Percentiles rank a stretch among this genome's conserved stretches.
Conservation (phyloP, 192 early-diverging fungal genomes). For the Mycoemilia scoparia region DNA sequence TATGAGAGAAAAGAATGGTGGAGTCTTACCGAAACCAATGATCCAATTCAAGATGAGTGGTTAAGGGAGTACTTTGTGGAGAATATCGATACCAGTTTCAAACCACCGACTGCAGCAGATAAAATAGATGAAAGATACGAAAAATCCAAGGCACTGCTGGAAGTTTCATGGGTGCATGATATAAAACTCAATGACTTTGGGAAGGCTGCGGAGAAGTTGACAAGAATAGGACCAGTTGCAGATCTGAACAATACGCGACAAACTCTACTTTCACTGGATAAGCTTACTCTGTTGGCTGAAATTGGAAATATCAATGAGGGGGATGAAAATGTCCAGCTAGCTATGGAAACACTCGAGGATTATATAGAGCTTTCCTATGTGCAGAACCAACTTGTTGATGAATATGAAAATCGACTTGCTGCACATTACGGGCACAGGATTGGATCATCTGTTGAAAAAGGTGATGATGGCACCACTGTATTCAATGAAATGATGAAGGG, state of each 20-base stretch:
- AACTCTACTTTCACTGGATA: constrained; percentile 20
- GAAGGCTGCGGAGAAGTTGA: constrained; percentile 12
- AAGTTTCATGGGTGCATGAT: constrained; percentile 22
- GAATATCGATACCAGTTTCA: no score
- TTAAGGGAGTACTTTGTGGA: constrained; percentile 15
- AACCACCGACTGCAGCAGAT: no score
- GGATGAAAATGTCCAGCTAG: neutral
- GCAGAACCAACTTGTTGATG: constrained; percentile 6
- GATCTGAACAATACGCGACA: constrained; percentile 8
- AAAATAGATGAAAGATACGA: constrained; percentile 5
- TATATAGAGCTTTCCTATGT: constrained; percentile 17
- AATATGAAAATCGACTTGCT: constrained; percentile 3
- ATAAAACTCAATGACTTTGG: constrained; percentile 13
- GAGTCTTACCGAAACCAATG: constrained; percentile 12
- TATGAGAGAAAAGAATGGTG: constrained; percentile 24
- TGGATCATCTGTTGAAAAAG: no score
- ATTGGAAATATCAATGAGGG: constrained; percentile 1
- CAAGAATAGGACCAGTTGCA: constrained; percentile 12
- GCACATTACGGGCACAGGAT: neutral
- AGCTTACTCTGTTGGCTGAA: constrained; percentile 12
- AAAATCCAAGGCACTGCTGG: constrained; percentile 3
- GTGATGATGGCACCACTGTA: no score
- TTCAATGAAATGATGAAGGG: no score
- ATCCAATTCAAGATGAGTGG: constrained; percentile 4
- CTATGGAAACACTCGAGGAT: constrained; percentile 16